Evolutionary conservation across 2,329 filamentous ascomycete species (phyloP), one percentile per base, ranked within the genome.

Genomic region (Colletotrichum karsti): DNA sequence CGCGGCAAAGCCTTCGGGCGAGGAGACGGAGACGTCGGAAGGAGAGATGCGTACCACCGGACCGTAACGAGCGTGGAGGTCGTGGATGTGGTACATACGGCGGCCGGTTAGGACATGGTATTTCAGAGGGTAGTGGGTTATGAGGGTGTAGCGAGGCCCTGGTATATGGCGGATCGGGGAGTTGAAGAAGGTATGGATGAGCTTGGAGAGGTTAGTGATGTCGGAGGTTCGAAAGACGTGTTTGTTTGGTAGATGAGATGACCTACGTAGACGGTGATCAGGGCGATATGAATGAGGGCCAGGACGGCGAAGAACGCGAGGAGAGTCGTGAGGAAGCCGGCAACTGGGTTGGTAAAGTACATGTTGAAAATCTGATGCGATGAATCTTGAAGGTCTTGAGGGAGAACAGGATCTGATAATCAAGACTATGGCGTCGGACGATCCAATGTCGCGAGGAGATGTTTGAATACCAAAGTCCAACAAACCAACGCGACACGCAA

Each of bases 11-110:
- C 35, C 58, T 3, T 63, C 53, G 18, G 53, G 58, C 12, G 37
- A 33, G 9, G 50, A 22, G 15, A 67, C 20, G 35, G 65, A 39
- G n/a, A 68, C 65, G 13, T 68, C 53, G 13, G 33, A 28, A 9
- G 65, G 65, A 9, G 60, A 62, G 28, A 68, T 63, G 35, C 65
- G 65, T 4, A 68, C 65, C 0, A 68, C 26, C 5, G 60, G 54
- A 10, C 65, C 65, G 37, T 68, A 33, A 12, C 18, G 22, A 9
- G 41, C 22, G 15, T 67, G 64, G 7, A 67, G 64, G n/a, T 41
- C 33, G 51, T 67, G 59, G n/a, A 67, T 44, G 51, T 42, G 61
- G 44, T 57, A 53, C 42, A 67, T 67, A 20, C 59, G 58, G 2
- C 51, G 50, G 42, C 64, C 64, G 13, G 42, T 39, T 7, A 67